phyloP scores from a whole-genome alignment of 2,329 filamentous ascomycete genomes.

The Helotiales sp. region DNA sequence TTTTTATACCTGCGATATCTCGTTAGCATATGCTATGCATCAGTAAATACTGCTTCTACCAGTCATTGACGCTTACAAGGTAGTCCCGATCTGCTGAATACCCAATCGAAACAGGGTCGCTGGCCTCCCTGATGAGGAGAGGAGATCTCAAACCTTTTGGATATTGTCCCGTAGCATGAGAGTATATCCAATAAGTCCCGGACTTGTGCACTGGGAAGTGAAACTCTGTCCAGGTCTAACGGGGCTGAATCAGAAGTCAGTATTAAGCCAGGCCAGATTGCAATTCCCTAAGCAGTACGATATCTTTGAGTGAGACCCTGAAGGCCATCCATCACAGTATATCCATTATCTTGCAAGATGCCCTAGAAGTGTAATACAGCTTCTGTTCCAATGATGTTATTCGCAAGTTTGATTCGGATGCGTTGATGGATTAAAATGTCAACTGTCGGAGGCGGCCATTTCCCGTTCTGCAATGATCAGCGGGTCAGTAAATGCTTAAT shows the following conservation, averaged over 20 bases:
- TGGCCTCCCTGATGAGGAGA: background rate
- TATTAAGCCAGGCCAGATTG: no score
- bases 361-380: background rate
- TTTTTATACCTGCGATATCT: background rate
- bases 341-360: background rate
- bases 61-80: background rate
- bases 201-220: background rate
- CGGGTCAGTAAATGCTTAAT: no score
- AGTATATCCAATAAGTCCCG: background rate
- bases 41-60: background rate
- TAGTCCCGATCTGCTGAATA: background rate
- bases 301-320: background rate
- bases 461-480: no score
- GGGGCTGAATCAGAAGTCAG: background rate
- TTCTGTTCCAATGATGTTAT: background rate
- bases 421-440: background rate
- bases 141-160: background rate
- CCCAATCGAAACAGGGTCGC: background rate
- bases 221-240: background rate
- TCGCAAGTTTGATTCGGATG: background rate
- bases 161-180: background rate
- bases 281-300: no score
- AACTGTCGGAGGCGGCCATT: background rate
- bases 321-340: background rate
- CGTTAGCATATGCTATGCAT: background rate